Evolutionary conservation across 2,329 filamentous ascomycete species (phyloP), one percentile per base, ranked within the genome.

Genomic region (Sarocladium kiliense): DNA sequence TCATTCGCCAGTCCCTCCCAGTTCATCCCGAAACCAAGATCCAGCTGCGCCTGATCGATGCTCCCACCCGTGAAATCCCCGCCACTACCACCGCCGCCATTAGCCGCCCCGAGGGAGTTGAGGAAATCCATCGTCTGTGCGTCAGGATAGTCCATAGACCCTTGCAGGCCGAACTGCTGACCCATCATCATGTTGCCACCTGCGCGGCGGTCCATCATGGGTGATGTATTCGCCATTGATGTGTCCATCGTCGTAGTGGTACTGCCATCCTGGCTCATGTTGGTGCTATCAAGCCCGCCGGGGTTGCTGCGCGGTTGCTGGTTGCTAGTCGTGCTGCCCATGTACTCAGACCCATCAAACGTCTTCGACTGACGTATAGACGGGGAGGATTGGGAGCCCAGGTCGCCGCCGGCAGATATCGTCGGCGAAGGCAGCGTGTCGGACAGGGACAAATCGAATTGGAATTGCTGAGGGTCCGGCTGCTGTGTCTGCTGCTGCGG

Each of bases 11-110:
- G 74, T 12, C 77, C 75, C 57, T 84, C 77, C 80, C 82, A 84
- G 32, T 84, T 85, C 45, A 89, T 76, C 55, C 85, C 85, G 59
- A 86, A 85, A 0, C 84, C 85, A 45, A 89, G 75, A 60, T 88
- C 85, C 62, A 85, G 75, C 68, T 80, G 76, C 60, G 74, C 66
- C 61, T 80, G 70, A 36, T 79, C 64, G 58, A 71, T 59, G 59
- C 60, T 62, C 7, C 63, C 63, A 19, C 50, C 34, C 7, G 32
- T 27, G 34, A 68, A 66, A 12, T 68, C 68, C 11, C 65, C 64
- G 18, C 66, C n/a, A 65, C 54, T 49, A 65, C 56, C 2, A 64
- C 58, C 80, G 77, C 37, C 27, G n/a, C 47, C 47, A 18, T 51
- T 51, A 4, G 50, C 19, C 6, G 19, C 32, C 10, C 34, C 50